These are phyloP conservation scores for Pleodorina starrii DNA, from an alignment of 139 green algal species.

Conservation along the genomic window DNA sequence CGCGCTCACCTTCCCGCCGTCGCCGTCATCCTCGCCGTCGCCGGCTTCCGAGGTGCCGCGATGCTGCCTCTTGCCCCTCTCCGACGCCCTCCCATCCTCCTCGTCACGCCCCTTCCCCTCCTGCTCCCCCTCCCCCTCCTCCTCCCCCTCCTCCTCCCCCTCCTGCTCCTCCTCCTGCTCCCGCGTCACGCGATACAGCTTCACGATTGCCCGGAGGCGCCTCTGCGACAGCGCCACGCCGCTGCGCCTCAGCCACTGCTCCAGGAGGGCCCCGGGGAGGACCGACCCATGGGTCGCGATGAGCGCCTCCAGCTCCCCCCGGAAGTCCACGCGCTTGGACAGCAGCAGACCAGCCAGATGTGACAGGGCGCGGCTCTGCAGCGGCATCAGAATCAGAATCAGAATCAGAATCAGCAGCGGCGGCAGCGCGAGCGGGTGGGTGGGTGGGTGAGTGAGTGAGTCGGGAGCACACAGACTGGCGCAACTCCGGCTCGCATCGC, in stretches of 20 bases:
- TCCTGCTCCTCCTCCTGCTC: neutral
- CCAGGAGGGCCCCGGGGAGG: neutral
- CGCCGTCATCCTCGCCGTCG: neutral
- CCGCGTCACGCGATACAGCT: slow-evolving; percentile 1
- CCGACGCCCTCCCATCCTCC: neutral
- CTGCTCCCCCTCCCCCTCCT: neutral
- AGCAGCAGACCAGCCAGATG: slow-evolving; percentile 4
- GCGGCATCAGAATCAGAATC: too few relatives aligned
- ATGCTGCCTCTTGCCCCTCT: neutral
- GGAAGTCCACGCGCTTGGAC: slow-evolving; percentile 21
- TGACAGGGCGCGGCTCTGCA: neutral
- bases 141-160: neutral
- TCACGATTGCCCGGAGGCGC: neutral
- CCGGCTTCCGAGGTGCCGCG: too few relatives aligned
- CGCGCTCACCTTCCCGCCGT: neutral
- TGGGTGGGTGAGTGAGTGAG: too few relatives aligned
- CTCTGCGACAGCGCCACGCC: neutral
- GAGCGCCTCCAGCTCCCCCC: slow-evolving; percentile 9
- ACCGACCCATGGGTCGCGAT: neutral
- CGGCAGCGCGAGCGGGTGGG: too few relatives aligned
- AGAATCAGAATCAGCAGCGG: too few relatives aligned
- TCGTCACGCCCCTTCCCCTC: neutral
- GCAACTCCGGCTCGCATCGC: too few relatives aligned
- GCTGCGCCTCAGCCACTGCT: neutral
- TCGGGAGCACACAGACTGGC: too few relatives aligned